Conservation (phyloP, 805 yeast genomes). For the Sungouiozyma ichnusensis region DNA sequence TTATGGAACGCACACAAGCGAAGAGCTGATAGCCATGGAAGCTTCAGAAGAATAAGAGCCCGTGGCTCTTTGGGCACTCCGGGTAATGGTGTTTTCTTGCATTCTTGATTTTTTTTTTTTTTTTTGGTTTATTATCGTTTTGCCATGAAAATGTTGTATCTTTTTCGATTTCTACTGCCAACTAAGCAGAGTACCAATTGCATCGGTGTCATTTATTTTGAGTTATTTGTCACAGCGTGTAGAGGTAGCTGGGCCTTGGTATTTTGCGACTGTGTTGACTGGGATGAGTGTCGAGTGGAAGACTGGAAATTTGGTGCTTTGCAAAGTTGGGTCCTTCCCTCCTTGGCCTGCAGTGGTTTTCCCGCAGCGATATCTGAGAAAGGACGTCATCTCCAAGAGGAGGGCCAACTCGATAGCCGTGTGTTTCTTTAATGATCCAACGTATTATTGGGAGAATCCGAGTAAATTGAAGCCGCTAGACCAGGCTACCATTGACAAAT, state of each 20-base stretch:
- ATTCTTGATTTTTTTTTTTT: no score
- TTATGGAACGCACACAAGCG: conserved; percentile 32
- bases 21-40: neutral
- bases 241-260: neutral
- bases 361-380: conserved; percentile 24
- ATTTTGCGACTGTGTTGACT: no score
- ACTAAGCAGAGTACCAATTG: no score
- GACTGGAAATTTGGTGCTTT: conserved; percentile 27
- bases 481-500: conserved; percentile 6
- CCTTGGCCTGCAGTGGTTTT: conserved; percentile 30
- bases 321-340: conserved; percentile 28
- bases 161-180: no score
- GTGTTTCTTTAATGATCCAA: conserved; percentile 29
- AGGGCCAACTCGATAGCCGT: conserved; percentile 23
- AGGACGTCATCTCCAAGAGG: conserved; percentile 21
- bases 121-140: no score
- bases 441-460: conserved; percentile 28
- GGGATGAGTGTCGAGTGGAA: neutral
- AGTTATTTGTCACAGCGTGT: no score
- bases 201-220: no score
- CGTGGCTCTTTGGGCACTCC: no score
- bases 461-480: conserved; percentile 15
- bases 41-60: neutral
- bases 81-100: no score
- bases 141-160: no score